Evolutionary conservation across 2,329 filamentous ascomycete species (phyloP), one percentile per base, ranked within the genome.

Genomic region (Pleochaeta shiraiana): DNA sequence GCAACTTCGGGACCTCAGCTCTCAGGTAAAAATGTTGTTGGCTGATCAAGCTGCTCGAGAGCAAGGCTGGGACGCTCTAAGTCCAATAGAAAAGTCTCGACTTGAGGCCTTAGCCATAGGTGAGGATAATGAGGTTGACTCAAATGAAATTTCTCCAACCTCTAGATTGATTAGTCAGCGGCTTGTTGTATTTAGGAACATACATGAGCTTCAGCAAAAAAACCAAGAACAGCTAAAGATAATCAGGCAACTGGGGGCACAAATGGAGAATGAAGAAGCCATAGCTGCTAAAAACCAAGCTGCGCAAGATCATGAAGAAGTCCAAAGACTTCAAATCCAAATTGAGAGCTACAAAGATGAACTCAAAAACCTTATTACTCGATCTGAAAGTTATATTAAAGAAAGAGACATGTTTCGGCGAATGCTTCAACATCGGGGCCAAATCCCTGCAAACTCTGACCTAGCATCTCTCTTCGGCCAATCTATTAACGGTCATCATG

Each of bases 341-440:
- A 80, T 95, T 28, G 81, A 86, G 68, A 84, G 87, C 74, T 92
- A 85, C 74, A 84, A 89, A 65, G 92, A 96, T 68, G 90, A 96
- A 72, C 83, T 95, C 63, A 83, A 86, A 69, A 87, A 87, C 14
- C 85, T 95, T 68, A 83, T 87, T 53, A 84, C 87, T 33, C 88
- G 91, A 65, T 88, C 90, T 68, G 89, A 95, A 77, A 95, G 89
- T 73, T 95, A 95, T 74, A 90, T 93, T 73, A 89, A 90, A 70
- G 93, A 98, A 76, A 86, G 93, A 67, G 92, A 98, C 73, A 96
- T 96, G 83, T 97, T 96, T 84, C 85, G 92, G 26, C 90, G 91
- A 63, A 91, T 97, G 78, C 81, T 96, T 33, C 88, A 92, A 69
- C 88, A 93, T 67, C 81, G 84, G 65, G 83, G 83, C 21, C 81